Evolutionary conservation across 2,329 filamentous ascomycete genomes (phyloP).

Genomic region (Colletotrichum nymphaeae): DNA sequence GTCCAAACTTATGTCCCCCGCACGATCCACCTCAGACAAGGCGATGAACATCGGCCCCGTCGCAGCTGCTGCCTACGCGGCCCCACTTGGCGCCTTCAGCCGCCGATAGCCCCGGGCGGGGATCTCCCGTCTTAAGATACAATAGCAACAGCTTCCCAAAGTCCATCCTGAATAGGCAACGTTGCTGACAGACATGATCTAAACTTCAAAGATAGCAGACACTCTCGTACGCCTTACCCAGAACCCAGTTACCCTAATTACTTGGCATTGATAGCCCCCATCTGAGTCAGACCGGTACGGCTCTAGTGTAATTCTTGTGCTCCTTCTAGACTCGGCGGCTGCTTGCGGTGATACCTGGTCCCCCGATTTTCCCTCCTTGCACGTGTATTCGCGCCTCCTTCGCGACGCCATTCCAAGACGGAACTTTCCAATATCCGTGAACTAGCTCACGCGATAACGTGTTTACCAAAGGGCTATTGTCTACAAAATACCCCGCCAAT

Average conservation of each 20-base stretch:
- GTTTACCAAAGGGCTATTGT: not conserved
- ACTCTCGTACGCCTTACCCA: not conserved
- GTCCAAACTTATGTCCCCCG: not conserved
- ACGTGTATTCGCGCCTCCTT: constrained; percentile 19
- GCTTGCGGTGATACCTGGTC: not conserved
- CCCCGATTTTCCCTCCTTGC: not conserved
- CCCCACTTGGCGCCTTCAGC: not conserved
- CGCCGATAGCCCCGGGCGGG: not conserved
- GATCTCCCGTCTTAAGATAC: not conserved
- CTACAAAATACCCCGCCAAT: constrained; percentile 23
- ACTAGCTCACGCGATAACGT: not conserved
- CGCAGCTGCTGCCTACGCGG: constrained; percentile 25
- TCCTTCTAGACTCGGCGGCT: not conserved
- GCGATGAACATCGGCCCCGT: not conserved
- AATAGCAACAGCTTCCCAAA: not conserved
- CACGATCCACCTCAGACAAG: not conserved
- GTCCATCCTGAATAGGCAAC: not conserved
- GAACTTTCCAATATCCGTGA: not conserved
- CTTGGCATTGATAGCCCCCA: not conserved
- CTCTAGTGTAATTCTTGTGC: not conserved
- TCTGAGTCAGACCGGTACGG: constrained; percentile 1
- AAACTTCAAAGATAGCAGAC: not conserved
- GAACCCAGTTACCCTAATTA: not conserved
- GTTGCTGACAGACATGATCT: not conserved
- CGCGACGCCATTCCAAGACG: constrained; percentile 2